phyloP scores from a whole-genome alignment of 2,329 filamentous ascomycete genomes.

The Pezicula neosporulosa region DNA sequence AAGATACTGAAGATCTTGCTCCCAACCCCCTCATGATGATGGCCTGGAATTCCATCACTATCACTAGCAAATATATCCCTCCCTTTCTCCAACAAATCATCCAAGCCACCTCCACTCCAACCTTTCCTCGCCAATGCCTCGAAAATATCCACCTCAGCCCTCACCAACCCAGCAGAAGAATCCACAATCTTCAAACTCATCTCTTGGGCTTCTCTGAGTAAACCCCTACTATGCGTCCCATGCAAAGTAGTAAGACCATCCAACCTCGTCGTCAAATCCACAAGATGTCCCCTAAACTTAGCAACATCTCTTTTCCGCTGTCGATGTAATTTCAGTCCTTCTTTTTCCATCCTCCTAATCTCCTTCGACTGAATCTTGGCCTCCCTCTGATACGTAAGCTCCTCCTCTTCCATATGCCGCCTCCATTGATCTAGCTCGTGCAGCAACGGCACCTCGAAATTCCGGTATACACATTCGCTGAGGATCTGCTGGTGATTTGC shows the following conservation, averaged over 20 bases:
- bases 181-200: conserved; percentile 61
- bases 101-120: conserved; percentile 63
- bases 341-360: conserved; percentile 62
- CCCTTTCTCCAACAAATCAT: conserved; percentile 62
- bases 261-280: conserved; percentile 57
- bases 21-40: conserved; percentile 33
- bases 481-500: conserved; percentile 70
- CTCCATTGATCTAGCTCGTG: conserved; percentile 67
- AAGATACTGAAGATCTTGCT: conserved; percentile 62
- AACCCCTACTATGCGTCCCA: conserved; percentile 53
- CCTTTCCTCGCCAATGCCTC: conserved; percentile 64
- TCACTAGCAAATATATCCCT: conserved; percentile 55
- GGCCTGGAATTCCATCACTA: conserved; percentile 22
- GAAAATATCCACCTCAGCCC: conserved; percentile 68
- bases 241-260: conserved; percentile 61
- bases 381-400: conserved; percentile 54
- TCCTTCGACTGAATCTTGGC: conserved; percentile 54
- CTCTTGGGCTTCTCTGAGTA: conserved; percentile 62
- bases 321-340: conserved; percentile 57
- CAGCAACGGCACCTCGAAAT: conserved; percentile 66
- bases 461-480: conserved; percentile 64
- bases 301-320: conserved; percentile 59
- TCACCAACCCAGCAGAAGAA: conserved; percentile 60
- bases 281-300: conserved; percentile 59
- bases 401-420: conserved; percentile 60